Base-by-base conservation (phyloP, 495 filamentous ascomycete species). In the Pyrenopolyporus hunteri region DNA sequence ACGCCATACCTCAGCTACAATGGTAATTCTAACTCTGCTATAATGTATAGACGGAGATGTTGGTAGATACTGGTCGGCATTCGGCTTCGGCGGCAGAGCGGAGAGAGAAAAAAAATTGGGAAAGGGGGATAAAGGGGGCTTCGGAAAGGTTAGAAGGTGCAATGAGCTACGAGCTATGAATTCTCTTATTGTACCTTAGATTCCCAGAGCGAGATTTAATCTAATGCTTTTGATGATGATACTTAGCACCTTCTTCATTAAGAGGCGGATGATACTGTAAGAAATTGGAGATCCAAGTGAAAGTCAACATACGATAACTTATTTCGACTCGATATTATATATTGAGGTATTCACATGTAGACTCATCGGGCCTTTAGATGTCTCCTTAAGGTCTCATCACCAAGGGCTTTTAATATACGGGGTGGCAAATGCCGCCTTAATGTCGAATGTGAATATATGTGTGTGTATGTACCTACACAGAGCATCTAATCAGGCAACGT, bases 81-180 rank as follows among this genome's bases (percentile, higher is more conserved):
- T 48, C 52, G 50, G 45, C 44, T 51, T 42, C 17, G 49, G 19
- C 35, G 39, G 52, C 6, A 22, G 53, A 6, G 28, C 29, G 42
- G 33, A 35, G 37, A 49, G 26, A 19, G 35, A 8, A 23, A 20
- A 35, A 16, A 54, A 43, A 42, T 20, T 13, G 25, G 22, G 40
- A 9, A 22, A 17, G 4, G 16, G 17, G 29, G 33, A 23, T 26
- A 44, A 49, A 50, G 20, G 45, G 44, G 59, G 29, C 6, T 19
- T 37, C 26, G 19, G 36, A 22, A 20, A 36, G 43, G 58, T 10
- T 20, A 42, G 25, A 25, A 37, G 17, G 26, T 19, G 29, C 19
- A 17, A 45, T 35, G 57, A 59, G 51, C 13, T 48, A 64, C 26
- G 63, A 66, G 31, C 25, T 60, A 56, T 32, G 49, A 59, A 31